Percentiles rank a stretch among this genome's conserved stretches.
Conservation (phyloP, 164 flowering plant species). For the Buxus sempervirens region DNA sequence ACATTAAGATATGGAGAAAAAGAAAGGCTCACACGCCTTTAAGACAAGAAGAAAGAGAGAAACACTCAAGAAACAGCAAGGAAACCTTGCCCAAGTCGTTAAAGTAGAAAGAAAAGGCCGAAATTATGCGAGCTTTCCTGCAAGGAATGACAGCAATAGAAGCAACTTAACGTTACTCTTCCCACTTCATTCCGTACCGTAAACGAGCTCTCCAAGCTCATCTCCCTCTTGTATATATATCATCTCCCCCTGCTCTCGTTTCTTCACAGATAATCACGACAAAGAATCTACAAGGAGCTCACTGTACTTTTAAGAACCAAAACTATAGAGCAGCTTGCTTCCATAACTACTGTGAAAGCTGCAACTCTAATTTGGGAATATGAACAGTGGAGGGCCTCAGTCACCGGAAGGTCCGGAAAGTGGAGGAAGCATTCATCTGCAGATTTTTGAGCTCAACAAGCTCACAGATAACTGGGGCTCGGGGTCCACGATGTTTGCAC, state of each 20-base stretch:
- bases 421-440: constrained; percentile 28
- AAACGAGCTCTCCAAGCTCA: constrained; percentile 48
- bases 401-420: constrained; percentile 5
- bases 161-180: constrained; percentile 26
- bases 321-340: not conserved
- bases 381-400: too few species aligned
- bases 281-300: not conserved
- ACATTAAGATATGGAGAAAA: not conserved
- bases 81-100: constrained; percentile 11
- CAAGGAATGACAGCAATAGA: constrained; percentile 13
- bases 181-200: constrained; percentile 27
- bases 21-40: too few species aligned
- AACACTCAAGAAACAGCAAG: constrained; percentile 13
- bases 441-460: constrained; percentile 30
- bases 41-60: constrained; percentile 1
- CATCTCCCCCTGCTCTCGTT: not conserved
- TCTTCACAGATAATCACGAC: not conserved
- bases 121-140: constrained; percentile 2
- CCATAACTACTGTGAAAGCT: not conserved
- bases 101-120: not conserved
- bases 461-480: constrained; percentile 20
- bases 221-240: constrained; percentile 6
- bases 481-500: constrained; percentile 36
- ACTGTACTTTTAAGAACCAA: too few species aligned
- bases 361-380: not conserved